Evolutionary conservation across 345 rosid genomes (phyloP).

Genomic region (Camelina hispida): DNA sequence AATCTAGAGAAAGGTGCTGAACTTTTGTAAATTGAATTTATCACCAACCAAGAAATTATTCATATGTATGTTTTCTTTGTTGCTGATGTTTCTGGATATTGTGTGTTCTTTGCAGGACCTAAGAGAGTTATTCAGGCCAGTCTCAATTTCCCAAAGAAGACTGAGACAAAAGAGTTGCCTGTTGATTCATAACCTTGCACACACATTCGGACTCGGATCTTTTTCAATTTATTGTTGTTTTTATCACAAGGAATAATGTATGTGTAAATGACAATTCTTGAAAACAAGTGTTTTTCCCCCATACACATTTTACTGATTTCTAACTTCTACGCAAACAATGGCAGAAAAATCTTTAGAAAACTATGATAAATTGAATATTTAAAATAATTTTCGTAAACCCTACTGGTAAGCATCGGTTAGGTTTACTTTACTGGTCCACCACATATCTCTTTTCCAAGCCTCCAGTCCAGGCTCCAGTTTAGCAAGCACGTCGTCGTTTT

Average conservation of each 20-base stretch:
- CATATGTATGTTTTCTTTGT: conserved; percentile 20
- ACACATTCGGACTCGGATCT: background rate
- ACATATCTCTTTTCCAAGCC: background rate
- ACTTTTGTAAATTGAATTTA: background rate
- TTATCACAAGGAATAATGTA: conserved; percentile 1
- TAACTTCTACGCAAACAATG: background rate
- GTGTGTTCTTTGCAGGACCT: conserved; percentile 46
- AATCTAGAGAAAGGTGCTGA: conserved; percentile 54
- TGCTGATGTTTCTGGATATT: conserved; percentile 7
- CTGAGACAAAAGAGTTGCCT: conserved; percentile 46
- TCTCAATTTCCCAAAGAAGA: conserved; percentile 59
- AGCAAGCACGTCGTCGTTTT: conserved; percentile 1
- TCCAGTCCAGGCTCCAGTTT: background rate
- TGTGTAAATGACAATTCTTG: conserved; percentile 11
- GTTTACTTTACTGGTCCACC: background rate
- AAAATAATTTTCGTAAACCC: background rate
- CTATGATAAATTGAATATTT: background rate
- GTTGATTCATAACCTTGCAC: conserved; percentile 45
- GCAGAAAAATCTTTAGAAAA: background rate
- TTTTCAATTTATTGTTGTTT: conserved; percentile 14
- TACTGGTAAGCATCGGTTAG: background rate
- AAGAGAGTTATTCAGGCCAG: conserved; percentile 70
- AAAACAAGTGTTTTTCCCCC: background rate
- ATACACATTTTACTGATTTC: background rate
- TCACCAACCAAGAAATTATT: background rate